Evolutionary conservation across 257 asterid species (phyloP).

Genomic region (Solanum bukasovii): DNA sequence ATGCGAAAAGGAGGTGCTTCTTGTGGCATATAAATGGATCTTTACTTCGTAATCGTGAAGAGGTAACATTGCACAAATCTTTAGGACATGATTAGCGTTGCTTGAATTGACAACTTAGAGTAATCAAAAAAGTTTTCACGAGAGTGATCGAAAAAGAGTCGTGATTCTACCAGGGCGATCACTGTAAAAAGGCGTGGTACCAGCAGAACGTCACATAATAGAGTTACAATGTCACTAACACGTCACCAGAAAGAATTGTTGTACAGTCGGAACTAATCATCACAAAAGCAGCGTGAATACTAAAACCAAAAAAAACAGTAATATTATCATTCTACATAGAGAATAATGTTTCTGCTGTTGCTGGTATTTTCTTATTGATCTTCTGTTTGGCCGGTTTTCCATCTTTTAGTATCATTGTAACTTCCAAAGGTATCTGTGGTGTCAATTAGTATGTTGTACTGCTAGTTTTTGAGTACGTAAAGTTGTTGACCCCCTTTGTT

Average conservation of each 20-base stretch:
- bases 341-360: not conserved
- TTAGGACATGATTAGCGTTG: not conserved
- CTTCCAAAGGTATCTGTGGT: not conserved
- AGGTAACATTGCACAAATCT: not conserved
- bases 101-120: not conserved
- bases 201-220: not conserved
- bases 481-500: slow-evolving; percentile 7
- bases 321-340: not conserved
- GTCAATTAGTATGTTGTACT: not conserved
- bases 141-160: not conserved
- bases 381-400: not conserved
- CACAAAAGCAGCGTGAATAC: not conserved
- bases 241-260: not conserved
- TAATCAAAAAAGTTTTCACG: not conserved
- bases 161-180: not conserved
- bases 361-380: not conserved
- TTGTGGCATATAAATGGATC: not conserved
- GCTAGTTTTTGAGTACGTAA: not conserved
- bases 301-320: not conserved
- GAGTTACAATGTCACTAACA: not conserved
- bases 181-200: not conserved
- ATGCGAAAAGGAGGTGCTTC: not conserved
- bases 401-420: not conserved
- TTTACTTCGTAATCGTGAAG: not conserved
- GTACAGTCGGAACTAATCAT: not conserved